These are phyloP conservation scores for Chaetomiaceae sp. DNA, from an alignment of 2,329 filamentous ascomycete genomes.

Conservation along the genomic window DNA sequence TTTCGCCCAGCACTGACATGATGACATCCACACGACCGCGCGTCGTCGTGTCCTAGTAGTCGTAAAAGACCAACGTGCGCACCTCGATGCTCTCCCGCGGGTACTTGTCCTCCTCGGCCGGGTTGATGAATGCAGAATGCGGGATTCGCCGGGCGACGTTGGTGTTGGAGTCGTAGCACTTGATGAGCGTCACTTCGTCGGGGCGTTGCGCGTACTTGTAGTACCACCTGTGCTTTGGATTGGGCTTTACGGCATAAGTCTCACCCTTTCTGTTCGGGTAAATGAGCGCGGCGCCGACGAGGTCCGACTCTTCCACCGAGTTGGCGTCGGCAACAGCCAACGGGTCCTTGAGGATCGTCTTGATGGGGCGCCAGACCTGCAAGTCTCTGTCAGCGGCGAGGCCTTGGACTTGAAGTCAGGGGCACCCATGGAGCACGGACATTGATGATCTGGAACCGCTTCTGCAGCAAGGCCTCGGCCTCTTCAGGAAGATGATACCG, in stretches of 20 bases:
- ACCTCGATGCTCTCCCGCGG: conserved; percentile 41
- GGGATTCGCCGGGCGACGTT: conserved; percentile 32
- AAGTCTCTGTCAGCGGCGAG: not conserved
- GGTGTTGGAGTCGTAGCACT: conserved; percentile 55
- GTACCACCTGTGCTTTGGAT: conserved; percentile 45
- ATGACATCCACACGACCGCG: too few relatives aligned
- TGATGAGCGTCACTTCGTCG: conserved; percentile 54
- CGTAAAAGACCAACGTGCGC: conserved; percentile 29
- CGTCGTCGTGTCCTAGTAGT: too few relatives aligned
- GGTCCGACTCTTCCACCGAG: conserved; percentile 38
- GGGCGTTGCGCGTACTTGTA: conserved; percentile 49
- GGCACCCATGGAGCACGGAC: conserved; percentile 1
- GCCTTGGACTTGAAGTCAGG: not conserved
- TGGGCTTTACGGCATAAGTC: conserved; percentile 37
- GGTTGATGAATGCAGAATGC: conserved; percentile 26
- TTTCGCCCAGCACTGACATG: too few relatives aligned
- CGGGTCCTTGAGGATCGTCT: conserved; percentile 43
- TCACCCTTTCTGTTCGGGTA: conserved; percentile 37
- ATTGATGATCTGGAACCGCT: conserved; percentile 41
- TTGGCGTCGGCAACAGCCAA: conserved; percentile 38
- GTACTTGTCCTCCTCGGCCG: conserved; percentile 40
- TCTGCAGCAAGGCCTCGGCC: conserved; percentile 26
- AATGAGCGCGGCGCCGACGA: conserved; percentile 36
- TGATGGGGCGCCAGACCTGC: conserved; percentile 44
- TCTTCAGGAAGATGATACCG: conserved; percentile 39